These are phyloP conservation scores for Sporothrix mexicana DNA, from an alignment of 2,329 filamentous ascomycete species.

Conservation along the genomic window DNA sequence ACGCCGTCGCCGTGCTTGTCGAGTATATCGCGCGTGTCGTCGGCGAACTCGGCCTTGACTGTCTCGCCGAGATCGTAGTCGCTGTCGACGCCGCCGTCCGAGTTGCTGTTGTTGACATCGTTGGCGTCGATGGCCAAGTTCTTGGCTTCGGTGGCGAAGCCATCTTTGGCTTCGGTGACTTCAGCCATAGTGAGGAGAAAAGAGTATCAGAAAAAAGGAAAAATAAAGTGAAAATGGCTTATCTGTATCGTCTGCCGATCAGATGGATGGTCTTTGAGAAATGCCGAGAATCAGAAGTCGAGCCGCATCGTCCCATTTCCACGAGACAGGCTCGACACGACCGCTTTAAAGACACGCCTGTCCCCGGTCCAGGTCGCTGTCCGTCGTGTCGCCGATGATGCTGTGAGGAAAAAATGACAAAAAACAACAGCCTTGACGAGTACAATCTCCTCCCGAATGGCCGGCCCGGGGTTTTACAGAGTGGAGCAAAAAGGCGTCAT, in stretches of 20 bases:
- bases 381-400: neutral
- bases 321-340: neutral
- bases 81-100: neutral
- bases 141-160: no score
- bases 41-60: slow-evolving; percentile 18
- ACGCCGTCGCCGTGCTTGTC: slow-evolving; percentile 16
- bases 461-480: slow-evolving; percentile 19
- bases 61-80: slow-evolving; percentile 3
- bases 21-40: slow-evolving; percentile 14
- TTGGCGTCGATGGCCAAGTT: neutral
- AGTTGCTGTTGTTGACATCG: neutral
- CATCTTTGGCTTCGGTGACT: neutral
- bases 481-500: slow-evolving; percentile 19
- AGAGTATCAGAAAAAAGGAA: neutral
- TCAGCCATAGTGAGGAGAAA: neutral
- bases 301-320: slow-evolving; percentile 3
- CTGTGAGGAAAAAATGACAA: neutral
- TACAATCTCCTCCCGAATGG: neutral
- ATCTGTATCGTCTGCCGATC: slow-evolving; percentile 5
- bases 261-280: slow-evolving; percentile 6
- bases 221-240: neutral
- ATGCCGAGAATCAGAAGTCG: neutral
- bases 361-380: neutral
- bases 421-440: neutral
- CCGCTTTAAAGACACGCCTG: slow-evolving; percentile 13